Evolutionary conservation across 768 basidiomycete species (phyloP).

Genomic region (Tricholoma flavovirens): DNA sequence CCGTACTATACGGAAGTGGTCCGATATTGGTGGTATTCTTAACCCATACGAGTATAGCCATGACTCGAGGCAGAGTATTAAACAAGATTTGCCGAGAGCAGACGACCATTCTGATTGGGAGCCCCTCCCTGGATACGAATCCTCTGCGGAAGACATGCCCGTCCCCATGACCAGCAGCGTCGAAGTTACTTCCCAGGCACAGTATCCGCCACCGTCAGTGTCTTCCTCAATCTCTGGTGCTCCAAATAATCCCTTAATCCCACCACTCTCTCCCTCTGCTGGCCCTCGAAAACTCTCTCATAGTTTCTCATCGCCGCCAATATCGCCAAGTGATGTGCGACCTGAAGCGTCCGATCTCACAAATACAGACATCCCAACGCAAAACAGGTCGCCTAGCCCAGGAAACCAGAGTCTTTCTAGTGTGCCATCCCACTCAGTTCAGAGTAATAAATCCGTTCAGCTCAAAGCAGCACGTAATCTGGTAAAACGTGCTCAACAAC

Average conservation of each 20-base stretch:
- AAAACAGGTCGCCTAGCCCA: not conserved
- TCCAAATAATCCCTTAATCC: not conserved
- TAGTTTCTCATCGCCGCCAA: not conserved
- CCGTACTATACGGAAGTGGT: constrained; percentile 20
- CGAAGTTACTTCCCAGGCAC: not conserved
- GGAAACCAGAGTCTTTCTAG: not conserved
- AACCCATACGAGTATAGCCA: constrained; percentile 23
- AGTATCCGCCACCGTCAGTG: not conserved
- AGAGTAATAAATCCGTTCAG: not conserved
- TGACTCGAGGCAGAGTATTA: constrained; percentile 1
- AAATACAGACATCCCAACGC: not conserved
- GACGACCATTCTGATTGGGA: constrained; percentile 12
- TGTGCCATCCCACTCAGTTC: not conserved
- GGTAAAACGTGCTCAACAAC: not conserved
- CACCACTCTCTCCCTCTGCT: not conserved
- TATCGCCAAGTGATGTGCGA: not conserved
- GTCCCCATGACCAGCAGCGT: constrained; percentile 10
- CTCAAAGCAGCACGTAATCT: constrained; percentile 4
- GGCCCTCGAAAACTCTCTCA: not conserved
- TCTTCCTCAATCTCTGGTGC: not conserved
- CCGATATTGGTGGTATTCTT: constrained; percentile 10
- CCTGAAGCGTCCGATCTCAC: not conserved
- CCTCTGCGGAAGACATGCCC: constrained; percentile 6
- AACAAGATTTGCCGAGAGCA: not conserved
- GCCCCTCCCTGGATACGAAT: constrained; percentile 13